phyloP scores from a whole-genome alignment of 148 eudicot genomes.

The Camellia lanceoleosa region DNA sequence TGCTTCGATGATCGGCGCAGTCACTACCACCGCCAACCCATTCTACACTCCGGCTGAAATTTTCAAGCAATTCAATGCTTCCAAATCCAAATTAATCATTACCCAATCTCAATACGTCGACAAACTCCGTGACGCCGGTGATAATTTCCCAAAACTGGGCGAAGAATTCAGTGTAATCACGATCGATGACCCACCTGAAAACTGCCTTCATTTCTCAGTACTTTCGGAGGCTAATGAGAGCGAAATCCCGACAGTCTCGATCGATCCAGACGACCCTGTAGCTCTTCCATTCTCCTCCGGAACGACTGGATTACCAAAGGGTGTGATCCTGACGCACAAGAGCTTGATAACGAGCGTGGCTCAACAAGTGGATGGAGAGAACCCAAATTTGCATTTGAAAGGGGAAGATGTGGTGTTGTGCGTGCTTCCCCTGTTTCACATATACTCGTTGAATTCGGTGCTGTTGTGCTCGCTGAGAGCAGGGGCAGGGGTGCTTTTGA shows the following conservation, averaged over 20 bases:
- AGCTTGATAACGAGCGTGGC: constrained; percentile 70
- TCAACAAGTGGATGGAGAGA: constrained; percentile 88
- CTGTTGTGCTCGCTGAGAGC: constrained; percentile 65
- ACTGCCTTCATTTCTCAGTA: constrained; percentile 49
- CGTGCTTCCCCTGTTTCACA: constrained; percentile 84
- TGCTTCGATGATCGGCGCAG: constrained; percentile 77
- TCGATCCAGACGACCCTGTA: constrained; percentile 62
- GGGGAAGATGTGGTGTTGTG: constrained; percentile 66
- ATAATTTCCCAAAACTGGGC: constrained; percentile 26
- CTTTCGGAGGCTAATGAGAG: constrained; percentile 38
- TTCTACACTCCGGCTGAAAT: constrained; percentile 51
- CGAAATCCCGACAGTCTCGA: constrained; percentile 23
- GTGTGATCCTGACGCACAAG: constrained; percentile 80
- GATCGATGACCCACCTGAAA: constrained; percentile 45
- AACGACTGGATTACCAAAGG: constrained; percentile 86
- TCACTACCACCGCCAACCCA: constrained; percentile 70
- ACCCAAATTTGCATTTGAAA: constrained; percentile 64
- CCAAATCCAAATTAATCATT: constrained; percentile 48
- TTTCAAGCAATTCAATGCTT: constrained; percentile 52
- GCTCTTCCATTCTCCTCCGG: constrained; percentile 88
- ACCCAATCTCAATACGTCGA: constrained; percentile 66
- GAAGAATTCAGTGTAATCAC: constrained; percentile 48
- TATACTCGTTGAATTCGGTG: constrained; percentile 73
- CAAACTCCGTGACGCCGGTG: constrained; percentile 33
- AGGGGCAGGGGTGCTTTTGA: constrained; percentile 63